A percentile compares a stretch with the other conserved stretches of the same genome.
Conservation (phyloP, 2,329 filamentous ascomycete species). For the Apiospora saccharicola region DNA sequence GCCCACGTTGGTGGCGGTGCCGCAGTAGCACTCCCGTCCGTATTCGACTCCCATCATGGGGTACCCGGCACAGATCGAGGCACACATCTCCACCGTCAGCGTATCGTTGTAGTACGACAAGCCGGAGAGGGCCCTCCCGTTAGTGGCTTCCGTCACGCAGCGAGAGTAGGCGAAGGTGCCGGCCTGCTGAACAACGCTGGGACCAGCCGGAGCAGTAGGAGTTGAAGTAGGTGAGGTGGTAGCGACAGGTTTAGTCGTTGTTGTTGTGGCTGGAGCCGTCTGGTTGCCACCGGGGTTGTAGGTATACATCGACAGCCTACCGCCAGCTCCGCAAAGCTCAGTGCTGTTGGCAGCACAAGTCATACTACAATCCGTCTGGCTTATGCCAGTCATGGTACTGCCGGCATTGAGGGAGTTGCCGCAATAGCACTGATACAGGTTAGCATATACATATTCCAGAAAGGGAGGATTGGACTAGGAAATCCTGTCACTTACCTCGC, state of each 20-base stretch:
- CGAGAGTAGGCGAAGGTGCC: slow-evolving; percentile 27
- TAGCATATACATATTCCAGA: not conserved
- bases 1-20: slow-evolving; percentile 29
- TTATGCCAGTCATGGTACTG: slow-evolving; percentile 20
- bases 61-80: slow-evolving; percentile 37
- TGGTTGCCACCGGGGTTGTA: slow-evolving; percentile 2
- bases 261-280: not conserved
- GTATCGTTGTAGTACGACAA: slow-evolving; percentile 30
- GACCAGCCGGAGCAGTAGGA: slow-evolving; percentile 25
- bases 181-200: slow-evolving; percentile 29
- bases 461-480: not conserved
- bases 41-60: slow-evolving; percentile 49
- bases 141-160: slow-evolving; percentile 26
- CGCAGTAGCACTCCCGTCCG: slow-evolving; percentile 44
- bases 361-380: slow-evolving; percentile 24
- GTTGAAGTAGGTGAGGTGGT: slow-evolving; percentile 21
- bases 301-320: slow-evolving; percentile 15
- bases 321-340: slow-evolving; percentile 25
- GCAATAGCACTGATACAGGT: not conserved
- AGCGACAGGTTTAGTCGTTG: not conserved
- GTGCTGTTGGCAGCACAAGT: slow-evolving; percentile 19
- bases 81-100: slow-evolving; percentile 49
- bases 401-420: slow-evolving; percentile 10
- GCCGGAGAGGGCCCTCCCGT: slow-evolving; percentile 24
- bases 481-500: slow-evolving; percentile 13